Conservation (phyloP, 768 basidiomycete genomes). For the Lyophyllum semitale region DNA sequence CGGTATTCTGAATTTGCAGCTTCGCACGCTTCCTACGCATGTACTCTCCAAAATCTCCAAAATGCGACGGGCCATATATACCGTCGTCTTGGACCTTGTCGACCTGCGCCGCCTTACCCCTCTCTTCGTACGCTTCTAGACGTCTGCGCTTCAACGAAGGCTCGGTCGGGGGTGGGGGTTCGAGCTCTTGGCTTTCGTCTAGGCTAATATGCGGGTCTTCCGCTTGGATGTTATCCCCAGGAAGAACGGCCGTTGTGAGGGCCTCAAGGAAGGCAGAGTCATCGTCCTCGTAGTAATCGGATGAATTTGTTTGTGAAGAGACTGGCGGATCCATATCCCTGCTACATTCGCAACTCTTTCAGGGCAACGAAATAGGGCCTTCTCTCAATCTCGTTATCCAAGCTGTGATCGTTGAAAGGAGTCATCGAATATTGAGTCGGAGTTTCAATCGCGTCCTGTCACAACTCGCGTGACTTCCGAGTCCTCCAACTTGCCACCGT, state of each 20-base stretch:
- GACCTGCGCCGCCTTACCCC: slow-evolving; percentile 14
- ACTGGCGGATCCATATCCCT: slow-evolving; percentile 6
- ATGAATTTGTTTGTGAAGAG: slow-evolving; percentile 38
- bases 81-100: slow-evolving; percentile 34
- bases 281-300: slow-evolving; percentile 58
- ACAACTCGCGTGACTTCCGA: neutral
- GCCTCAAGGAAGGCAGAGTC: slow-evolving; percentile 55
- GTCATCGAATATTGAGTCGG: neutral
- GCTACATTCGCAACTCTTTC: slow-evolving; percentile 2
- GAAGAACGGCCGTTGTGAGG: slow-evolving; percentile 43
- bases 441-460: neutral
- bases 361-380: neutral
- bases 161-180: slow-evolving; percentile 43
- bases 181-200: slow-evolving; percentile 26
- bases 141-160: slow-evolving; percentile 42
- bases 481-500: too few relatives aligned
- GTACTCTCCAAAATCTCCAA: slow-evolving; percentile 86
- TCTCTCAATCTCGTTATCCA: neutral
- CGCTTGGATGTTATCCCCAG: slow-evolving; percentile 41
- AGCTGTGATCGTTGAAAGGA: too few relatives aligned
- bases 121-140: slow-evolving; percentile 26
- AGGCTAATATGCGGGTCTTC: slow-evolving; percentile 7
- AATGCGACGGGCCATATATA: slow-evolving; percentile 76
- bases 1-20: slow-evolving; percentile 76
- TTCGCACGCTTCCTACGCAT: slow-evolving; percentile 92